A percentile compares a stretch with the other conserved stretches of the same genome.
Evolutionary conservation across 1,139 yeast genomes (phyloP).

Genomic region (Wickerhamomyces sp.): DNA sequence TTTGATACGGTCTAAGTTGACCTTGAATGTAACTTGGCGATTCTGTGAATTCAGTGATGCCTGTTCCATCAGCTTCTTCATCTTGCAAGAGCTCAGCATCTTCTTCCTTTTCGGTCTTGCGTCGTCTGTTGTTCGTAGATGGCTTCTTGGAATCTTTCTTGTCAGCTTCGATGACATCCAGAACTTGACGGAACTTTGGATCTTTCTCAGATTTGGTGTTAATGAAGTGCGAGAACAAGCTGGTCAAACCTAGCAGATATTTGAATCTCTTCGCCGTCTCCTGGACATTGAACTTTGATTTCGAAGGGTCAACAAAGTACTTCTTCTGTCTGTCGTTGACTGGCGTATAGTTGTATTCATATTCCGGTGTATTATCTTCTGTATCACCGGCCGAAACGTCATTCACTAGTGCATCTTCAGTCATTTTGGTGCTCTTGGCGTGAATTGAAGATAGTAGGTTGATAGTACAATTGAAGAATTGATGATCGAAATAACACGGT

Average conservation of each 20-base stretch:
- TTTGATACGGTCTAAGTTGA: conserved; percentile 70
- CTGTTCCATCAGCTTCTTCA: conserved; percentile 37
- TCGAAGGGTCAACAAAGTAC: conserved; percentile 47
- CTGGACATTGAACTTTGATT: conserved; percentile 42
- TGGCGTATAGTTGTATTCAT: conserved; percentile 7
- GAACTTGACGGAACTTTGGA: conserved; percentile 46
- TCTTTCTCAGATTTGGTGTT: conserved; percentile 62
- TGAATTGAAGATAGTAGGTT: no score
- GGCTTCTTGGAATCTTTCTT: conserved; percentile 11
- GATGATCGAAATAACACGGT: no score
- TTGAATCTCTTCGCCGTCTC: conserved; percentile 60
- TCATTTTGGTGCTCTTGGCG: no score
- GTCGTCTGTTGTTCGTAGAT: conserved; percentile 23
- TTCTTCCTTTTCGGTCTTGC: conserved; percentile 67
- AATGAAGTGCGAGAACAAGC: conserved; percentile 64
- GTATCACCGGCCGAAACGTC: no score
- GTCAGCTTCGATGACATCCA: conserved; percentile 28
- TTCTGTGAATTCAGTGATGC: conserved; percentile 54
- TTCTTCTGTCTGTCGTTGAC: conserved; percentile 20
- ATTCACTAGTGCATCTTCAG: no score
- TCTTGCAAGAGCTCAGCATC: conserved; percentile 61
- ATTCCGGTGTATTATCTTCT: conserved; percentile 6
- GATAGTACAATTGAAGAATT: no score
- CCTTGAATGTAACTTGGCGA: conserved; percentile 66
- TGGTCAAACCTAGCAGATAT: conserved; percentile 61